These are phyloP conservation scores for Asterophora parasitica DNA, from an alignment of 768 basidiomycete genomes.

Conservation along the genomic window DNA sequence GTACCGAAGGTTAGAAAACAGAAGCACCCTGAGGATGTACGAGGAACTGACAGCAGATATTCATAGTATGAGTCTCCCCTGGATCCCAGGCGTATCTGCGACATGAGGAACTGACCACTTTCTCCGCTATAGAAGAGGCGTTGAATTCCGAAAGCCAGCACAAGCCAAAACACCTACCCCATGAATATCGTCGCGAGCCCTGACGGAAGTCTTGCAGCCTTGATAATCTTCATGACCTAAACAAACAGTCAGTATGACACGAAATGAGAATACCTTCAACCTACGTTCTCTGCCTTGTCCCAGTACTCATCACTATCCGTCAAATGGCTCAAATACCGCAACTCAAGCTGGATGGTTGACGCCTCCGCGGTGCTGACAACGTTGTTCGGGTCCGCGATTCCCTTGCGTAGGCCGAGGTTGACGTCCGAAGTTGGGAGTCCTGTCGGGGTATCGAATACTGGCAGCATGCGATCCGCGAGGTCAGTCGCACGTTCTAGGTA, in stretches of 20 bases:
- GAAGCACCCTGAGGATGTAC: neutral
- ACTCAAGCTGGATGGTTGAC: slow-evolving; percentile 84
- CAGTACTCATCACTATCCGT: slow-evolving; percentile 80
- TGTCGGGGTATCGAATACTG: slow-evolving; percentile 75
- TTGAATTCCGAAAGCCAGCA: neutral
- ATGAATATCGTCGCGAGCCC: slow-evolving; percentile 84
- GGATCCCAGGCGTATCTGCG: slow-evolving; percentile 88
- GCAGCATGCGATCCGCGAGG: slow-evolving; percentile 78
- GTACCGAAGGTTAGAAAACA: neutral
- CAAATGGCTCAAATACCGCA: slow-evolving; percentile 76
- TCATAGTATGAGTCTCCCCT: slow-evolving; percentile 94
- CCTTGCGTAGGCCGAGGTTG: slow-evolving; percentile 62
- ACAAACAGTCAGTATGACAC: neutral
- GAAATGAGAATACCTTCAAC: neutral
- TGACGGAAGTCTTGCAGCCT: slow-evolving; percentile 49
- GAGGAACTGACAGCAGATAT: slow-evolving; percentile 61
- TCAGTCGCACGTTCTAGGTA: slow-evolving; percentile 78
- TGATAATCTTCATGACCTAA: slow-evolving; percentile 67
- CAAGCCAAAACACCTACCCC: slow-evolving; percentile 40
- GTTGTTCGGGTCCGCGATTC: slow-evolving; percentile 56
- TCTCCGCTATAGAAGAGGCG: slow-evolving; percentile 24
- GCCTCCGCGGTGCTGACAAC: slow-evolving; percentile 82
- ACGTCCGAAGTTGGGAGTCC: slow-evolving; percentile 76
- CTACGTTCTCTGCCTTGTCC: slow-evolving; percentile 74
- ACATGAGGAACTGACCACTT: slow-evolving; percentile 46